Percentiles rank a stretch among this genome's conserved stretches.
phyloP scores from a whole-genome alignment of 1,284 basidiomycete species.

The Apiotrichum montevideense region DNA sequence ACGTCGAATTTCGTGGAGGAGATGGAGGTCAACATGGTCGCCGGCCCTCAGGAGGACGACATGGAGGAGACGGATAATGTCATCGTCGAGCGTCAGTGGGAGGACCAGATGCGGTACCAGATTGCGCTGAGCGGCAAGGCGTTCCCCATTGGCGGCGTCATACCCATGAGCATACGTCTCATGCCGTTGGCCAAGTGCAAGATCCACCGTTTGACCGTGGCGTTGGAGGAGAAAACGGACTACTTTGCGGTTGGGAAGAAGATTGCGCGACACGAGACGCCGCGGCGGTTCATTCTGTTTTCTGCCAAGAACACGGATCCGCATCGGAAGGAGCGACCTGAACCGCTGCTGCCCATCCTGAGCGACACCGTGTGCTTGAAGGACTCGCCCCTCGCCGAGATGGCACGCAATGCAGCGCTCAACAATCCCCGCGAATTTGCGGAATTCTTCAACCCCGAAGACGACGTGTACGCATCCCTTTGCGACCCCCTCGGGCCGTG shows the following conservation, averaged over 20 bases:
- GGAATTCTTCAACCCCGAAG: slow-evolving; percentile 45
- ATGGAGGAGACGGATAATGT: slow-evolving; percentile 73
- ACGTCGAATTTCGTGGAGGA: slow-evolving; percentile 64
- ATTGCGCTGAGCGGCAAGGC: slow-evolving; percentile 73
- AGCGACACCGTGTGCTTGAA: slow-evolving; percentile 47
- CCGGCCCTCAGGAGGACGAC: slow-evolving; percentile 70
- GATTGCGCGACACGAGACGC: slow-evolving; percentile 69
- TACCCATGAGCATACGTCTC: slow-evolving; percentile 75
- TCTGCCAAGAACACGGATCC: slow-evolving; percentile 55
- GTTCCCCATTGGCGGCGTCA: slow-evolving; percentile 73
- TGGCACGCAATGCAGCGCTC: slow-evolving; percentile 38
- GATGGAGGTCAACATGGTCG: slow-evolving; percentile 70
- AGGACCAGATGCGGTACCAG: slow-evolving; percentile 70
- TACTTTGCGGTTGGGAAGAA: slow-evolving; percentile 67
- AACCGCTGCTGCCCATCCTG: slow-evolving; percentile 53
- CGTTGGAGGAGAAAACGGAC: slow-evolving; percentile 79
- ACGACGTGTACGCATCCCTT: slow-evolving; percentile 47
- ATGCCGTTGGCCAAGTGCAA: slow-evolving; percentile 81
- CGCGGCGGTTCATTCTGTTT: slow-evolving; percentile 63
- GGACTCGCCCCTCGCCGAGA: slow-evolving; percentile 47
- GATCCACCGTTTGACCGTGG: slow-evolving; percentile 67
- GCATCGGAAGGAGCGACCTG: slow-evolving; percentile 37
- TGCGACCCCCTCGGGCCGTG: slow-evolving; percentile 55
- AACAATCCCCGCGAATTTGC: slow-evolving; percentile 38
- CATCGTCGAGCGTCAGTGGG: slow-evolving; percentile 86